phyloP scores from a whole-genome alignment of 176 grass and related monocot species.

The Dactylis glomerata region DNA sequence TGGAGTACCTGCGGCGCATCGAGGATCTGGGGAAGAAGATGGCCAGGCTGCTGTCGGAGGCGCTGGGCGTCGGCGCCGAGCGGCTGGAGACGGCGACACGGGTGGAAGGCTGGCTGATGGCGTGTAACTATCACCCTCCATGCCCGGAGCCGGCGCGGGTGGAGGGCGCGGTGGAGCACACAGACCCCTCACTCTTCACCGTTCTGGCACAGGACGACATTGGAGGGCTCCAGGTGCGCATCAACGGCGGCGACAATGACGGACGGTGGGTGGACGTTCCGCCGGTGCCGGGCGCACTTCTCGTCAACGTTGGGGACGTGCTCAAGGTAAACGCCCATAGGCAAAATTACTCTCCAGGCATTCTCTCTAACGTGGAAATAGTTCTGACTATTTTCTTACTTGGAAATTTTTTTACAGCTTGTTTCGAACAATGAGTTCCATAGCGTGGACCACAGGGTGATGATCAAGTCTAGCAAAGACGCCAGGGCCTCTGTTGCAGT shows the following conservation, averaged over 20 bases:
- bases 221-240: constrained; percentile 27
- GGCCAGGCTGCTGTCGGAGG: no score
- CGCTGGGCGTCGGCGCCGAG: neutral
- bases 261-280: constrained; percentile 37
- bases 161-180: no score
- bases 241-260: neutral
- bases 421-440: constrained; percentile 43
- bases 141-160: constrained; percentile 30
- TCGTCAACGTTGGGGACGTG: constrained; percentile 50
- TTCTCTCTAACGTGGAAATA: neutral
- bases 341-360: no score
- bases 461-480: constrained; percentile 37
- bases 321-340: no score
- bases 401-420: neutral
- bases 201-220: constrained; percentile 29
- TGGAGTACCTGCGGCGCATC: neutral
- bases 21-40: no score
- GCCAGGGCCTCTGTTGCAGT: constrained; percentile 41
- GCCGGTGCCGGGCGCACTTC: constrained; percentile 24
- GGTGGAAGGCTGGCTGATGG: constrained; percentile 41
- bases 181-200: constrained; percentile 32
- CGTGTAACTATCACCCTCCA: constrained; percentile 54
- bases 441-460: constrained; percentile 44
- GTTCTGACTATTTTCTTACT: no score
- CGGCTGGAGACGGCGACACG: constrained; percentile 19